These are phyloP conservation scores for Ceratocystis smalleyi DNA, from an alignment of 2,329 filamentous ascomycete genomes.

Conservation along the genomic window DNA sequence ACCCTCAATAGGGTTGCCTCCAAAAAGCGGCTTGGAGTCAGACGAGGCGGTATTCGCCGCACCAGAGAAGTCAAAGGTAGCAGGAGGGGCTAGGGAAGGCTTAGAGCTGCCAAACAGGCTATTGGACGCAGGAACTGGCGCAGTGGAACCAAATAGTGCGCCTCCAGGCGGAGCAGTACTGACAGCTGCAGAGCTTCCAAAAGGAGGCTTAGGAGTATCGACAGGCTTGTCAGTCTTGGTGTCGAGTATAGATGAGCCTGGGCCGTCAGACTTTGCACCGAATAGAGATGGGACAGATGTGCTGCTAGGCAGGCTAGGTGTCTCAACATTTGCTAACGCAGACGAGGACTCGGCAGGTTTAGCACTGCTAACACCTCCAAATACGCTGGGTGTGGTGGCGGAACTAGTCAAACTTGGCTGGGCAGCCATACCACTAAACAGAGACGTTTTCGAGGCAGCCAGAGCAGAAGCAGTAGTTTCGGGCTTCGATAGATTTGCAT, in stretches of 20 bases:
- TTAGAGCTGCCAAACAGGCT: slow-evolving; percentile 23
- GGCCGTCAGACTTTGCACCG: slow-evolving; percentile 21
- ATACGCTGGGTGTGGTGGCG: slow-evolving; percentile 11
- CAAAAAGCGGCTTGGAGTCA: slow-evolving; percentile 26
- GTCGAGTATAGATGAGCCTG: slow-evolving; percentile 12
- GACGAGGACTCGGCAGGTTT: slow-evolving; percentile 22
- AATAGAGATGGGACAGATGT: slow-evolving; percentile 24
- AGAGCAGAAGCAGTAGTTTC: background rate
- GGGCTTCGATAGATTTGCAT: background rate
- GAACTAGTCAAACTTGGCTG: slow-evolving; percentile 7
- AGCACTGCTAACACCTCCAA: slow-evolving; percentile 16
- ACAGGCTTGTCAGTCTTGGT: slow-evolving; percentile 4
- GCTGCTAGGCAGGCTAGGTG: slow-evolving; percentile 17
- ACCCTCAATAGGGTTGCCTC: slow-evolving; percentile 26
- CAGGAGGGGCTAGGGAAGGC: slow-evolving; percentile 12
- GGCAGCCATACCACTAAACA: slow-evolving; percentile 4
- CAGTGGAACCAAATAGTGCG: slow-evolving; percentile 9
- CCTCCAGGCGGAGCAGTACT: slow-evolving; percentile 9
- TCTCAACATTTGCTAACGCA: slow-evolving; percentile 18
- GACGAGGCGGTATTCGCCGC: slow-evolving; percentile 9
- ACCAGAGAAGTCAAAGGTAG: slow-evolving; percentile 10
- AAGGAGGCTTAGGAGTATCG: slow-evolving; percentile 21
- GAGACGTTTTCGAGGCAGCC: background rate
- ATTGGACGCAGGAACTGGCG: slow-evolving; percentile 14
- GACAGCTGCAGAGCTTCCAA: slow-evolving; percentile 22